Evolutionary conservation across 441 rosid genomes (phyloP).

Genomic region (Syzygium syzygioides): DNA sequence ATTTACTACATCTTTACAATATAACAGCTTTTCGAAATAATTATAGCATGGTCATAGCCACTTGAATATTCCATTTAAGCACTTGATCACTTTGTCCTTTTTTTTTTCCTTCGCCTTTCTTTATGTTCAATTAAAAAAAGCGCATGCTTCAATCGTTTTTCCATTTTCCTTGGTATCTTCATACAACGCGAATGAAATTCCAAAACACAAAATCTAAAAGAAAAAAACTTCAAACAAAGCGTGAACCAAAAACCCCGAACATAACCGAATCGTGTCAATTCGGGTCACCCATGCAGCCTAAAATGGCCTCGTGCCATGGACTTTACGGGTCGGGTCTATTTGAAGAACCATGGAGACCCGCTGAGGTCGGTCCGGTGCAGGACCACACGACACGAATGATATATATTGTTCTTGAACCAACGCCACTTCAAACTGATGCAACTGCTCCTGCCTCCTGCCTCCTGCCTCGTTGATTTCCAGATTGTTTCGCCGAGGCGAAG

Average conservation of each 20-base stretch:
- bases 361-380: neutral
- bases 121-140: neutral
- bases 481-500: neutral
- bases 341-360: neutral
- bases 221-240: neutral
- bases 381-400: neutral
- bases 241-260: neutral
- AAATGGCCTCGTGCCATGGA: neutral
- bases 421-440: neutral
- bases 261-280: neutral
- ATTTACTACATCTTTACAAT: neutral
- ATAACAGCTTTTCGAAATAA: neutral
- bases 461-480: neutral
- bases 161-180: neutral
- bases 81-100: neutral
- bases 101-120: neutral
- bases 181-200: neutral
- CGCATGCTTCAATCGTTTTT: neutral
- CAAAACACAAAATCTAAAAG: neutral
- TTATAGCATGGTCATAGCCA: rapidly evolving
- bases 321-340: neutral
- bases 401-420: neutral
- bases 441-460: neutral
- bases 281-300: neutral
- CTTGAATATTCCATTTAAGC: neutral